Conservation (phyloP, 805 yeast species). For the Wickerhamiella allomyrinae region DNA sequence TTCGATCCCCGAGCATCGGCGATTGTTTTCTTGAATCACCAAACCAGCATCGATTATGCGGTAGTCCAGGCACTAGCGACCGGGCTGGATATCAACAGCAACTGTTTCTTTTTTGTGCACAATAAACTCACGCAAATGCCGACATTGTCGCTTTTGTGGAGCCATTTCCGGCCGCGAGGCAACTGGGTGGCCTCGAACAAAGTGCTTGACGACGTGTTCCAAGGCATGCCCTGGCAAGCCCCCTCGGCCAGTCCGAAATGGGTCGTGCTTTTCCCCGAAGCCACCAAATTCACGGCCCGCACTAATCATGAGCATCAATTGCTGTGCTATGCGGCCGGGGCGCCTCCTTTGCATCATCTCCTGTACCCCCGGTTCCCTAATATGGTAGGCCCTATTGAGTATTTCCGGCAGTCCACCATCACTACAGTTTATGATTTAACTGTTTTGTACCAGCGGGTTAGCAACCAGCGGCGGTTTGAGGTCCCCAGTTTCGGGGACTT, state of each 20-base stretch:
- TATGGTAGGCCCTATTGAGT: conserved; percentile 18
- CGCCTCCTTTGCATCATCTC: conserved; percentile 46
- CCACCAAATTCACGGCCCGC: conserved; percentile 29
- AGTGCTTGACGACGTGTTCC: conserved; percentile 8
- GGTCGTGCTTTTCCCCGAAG: conserved; percentile 76
- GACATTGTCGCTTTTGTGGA: conserved; percentile 9
- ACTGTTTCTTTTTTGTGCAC: conserved; percentile 27
- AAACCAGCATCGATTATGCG: conserved; percentile 51
- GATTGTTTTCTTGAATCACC: conserved; percentile 41
- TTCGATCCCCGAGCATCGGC: conserved; percentile 22
- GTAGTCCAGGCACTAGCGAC: conserved; percentile 30
- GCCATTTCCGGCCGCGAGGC: conserved; percentile 11
- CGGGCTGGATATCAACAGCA: conserved; percentile 21
- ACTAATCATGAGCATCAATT: conserved; percentile 35
- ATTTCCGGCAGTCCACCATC: conserved; percentile 17
- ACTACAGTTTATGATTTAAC: conserved; percentile 41
- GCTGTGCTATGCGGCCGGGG: conserved; percentile 39
- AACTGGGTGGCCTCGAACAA: conserved; percentile 21
- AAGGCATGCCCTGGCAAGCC: conserved; percentile 9
- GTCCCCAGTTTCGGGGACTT: conserved; percentile 9
- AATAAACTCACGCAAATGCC: conserved; percentile 19
- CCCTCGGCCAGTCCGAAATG: conserved; percentile 22
- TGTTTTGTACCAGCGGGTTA: conserved; percentile 27
- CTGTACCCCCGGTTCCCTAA: conserved; percentile 59
- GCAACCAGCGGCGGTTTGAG: neutral